Evolutionary conservation across 352 stramenopile genomes (phyloP), one percentile per base, ranked within the genome.

Genomic region (Pythium monospermum): DNA sequence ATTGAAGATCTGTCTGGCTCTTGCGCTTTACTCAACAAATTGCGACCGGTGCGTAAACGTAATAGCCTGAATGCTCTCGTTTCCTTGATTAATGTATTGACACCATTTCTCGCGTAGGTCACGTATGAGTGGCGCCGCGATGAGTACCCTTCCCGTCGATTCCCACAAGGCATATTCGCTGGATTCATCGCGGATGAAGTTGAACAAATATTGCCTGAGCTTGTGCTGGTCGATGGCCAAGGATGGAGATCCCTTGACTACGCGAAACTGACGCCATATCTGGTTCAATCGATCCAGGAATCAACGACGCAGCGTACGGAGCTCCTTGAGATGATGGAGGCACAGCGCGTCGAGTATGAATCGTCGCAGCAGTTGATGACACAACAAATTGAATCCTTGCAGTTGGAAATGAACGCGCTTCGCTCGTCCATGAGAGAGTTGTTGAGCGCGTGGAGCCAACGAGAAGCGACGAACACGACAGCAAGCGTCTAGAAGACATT

Each of bases 181-280:
- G 80, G 80, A 0, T 88, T 91, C 53, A 52, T 91, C 12, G 76
- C 76, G 16, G 71, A 91, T 39, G 75, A 91, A 48, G 67, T 91
- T 19, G 39, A 81, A 32, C 16, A 74, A 12, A 43, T 86, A 36
- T 53, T 91, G 6, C 80, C 77, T 1, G 53, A 75, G 31, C 63
- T 86, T 23, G 73, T 91, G 23, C 39, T 59, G 7, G 57, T 75
- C 21, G 73, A 84, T 48, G 58, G 54, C 43, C 48, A 65, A 10
- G 76, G 74, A 30, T 83, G 64, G 53, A 74, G 81, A 41, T 73
- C 68, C 1, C 31, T 89, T n/a, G 64, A 86, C 43, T 89, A 91
- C 60, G 35, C 66, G 2, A 73, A 65, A 11, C 57, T 91, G 25
- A 60, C 72, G 7, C 76, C 76, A 15, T 53, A 86, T 23, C 45